phyloP scores from a whole-genome alignment of 805 yeast genomes.

The Torulaspora maleeae region DNA sequence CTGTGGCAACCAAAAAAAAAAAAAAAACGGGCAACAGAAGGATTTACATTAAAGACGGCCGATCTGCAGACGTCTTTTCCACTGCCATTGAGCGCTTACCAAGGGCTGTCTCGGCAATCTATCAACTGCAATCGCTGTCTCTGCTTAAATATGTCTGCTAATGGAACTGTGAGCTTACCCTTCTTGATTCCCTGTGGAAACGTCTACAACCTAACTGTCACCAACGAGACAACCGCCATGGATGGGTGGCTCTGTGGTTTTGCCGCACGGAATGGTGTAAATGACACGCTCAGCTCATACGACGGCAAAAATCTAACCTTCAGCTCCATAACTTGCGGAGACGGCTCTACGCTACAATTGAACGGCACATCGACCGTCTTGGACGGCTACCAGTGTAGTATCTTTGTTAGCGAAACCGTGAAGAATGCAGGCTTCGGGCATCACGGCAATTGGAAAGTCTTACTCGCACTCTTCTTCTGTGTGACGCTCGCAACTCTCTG shows the following conservation, averaged over 20 bases:
- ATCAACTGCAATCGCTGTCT: too few relatives aligned
- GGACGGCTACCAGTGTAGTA: neutral
- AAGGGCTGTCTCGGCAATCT: too few relatives aligned
- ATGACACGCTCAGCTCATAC: too few relatives aligned
- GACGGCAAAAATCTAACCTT: neutral
- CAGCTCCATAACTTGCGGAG: neutral
- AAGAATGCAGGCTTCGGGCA: neutral
- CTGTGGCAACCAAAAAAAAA: neutral
- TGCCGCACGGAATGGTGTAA: neutral
- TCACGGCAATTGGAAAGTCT: neutral
- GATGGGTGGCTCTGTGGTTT: neutral
- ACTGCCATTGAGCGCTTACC: too few relatives aligned
- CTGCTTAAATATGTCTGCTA: neutral
- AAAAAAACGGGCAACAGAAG: too few relatives aligned
- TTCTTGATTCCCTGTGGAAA: neutral
- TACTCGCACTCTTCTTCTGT: neutral
- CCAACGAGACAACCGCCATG: neutral
- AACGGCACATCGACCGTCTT: neutral
- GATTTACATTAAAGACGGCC: too few relatives aligned
- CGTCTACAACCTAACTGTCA: neutral
- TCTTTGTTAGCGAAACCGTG: neutral
- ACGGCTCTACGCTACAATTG: neutral
- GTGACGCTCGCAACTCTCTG: neutral
- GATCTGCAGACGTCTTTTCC: too few relatives aligned
- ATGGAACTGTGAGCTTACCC: neutral